A percentile compares a stretch with the other conserved stretches of the same genome.
phyloP scores from a whole-genome alignment of 306 rosid genomes.

The Fragaria vesca region DNA sequence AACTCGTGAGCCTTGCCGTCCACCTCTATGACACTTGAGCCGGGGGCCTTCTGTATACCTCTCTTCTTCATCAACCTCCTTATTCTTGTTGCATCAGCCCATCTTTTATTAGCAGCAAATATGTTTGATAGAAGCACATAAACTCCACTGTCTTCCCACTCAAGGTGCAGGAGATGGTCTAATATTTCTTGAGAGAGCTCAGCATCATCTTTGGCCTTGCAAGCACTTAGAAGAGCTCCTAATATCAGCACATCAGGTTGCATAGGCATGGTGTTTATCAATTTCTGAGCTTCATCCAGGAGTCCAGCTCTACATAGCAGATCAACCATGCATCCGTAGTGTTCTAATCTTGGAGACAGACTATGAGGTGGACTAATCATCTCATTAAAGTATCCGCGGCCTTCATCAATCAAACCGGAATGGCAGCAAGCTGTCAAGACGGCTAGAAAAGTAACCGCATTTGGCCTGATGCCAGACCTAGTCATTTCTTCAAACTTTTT shows the following conservation, averaged over 20 bases:
- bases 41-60: conserved; percentile 67
- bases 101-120: conserved; percentile 56
- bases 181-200: conserved; percentile 52
- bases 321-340: conserved; percentile 81
- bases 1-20: conserved; percentile 57
- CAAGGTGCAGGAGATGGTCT: conserved; percentile 45
- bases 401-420: conserved; percentile 75
- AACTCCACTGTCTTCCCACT: conserved; percentile 64
- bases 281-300: conserved; percentile 56
- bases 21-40: conserved; percentile 66
- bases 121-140: conserved; percentile 79
- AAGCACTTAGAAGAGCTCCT: conserved; percentile 68
- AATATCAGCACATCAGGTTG: conserved; percentile 73
- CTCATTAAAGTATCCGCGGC: conserved; percentile 42
- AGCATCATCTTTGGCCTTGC: conserved; percentile 45
- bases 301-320: conserved; percentile 73
- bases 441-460: conserved; percentile 71
- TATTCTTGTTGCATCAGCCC: conserved; percentile 66
- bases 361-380: conserved; percentile 48
- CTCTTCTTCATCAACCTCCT: conserved; percentile 73
- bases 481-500: conserved; percentile 50
- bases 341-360: conserved; percentile 62
- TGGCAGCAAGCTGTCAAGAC: conserved; percentile 78
- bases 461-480: conserved; percentile 54
- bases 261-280: conserved; percentile 73